These are phyloP conservation scores for Plasmodium chabaudi DNA, from an alignment of 169 alveolate genomes.

Conservation along the genomic window DNA sequence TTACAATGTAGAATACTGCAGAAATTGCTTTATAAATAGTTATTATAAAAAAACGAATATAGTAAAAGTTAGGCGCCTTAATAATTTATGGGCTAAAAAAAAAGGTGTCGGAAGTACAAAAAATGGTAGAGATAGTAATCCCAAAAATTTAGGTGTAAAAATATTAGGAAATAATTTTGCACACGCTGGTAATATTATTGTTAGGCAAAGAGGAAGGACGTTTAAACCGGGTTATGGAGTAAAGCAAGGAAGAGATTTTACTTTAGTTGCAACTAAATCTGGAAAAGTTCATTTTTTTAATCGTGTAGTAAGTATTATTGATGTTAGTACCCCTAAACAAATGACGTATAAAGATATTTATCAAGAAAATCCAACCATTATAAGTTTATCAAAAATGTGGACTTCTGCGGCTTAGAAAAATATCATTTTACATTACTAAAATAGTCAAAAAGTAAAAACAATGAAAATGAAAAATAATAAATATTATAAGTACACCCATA, in stretches of 20 bases:
- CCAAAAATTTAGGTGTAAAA: constrained; percentile 89
- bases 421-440: not conserved
- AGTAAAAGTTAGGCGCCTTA: constrained; percentile 15
- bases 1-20: constrained; percentile 4
- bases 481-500: not conserved
- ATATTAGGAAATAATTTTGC: constrained; percentile 87
- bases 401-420: constrained; percentile 52
- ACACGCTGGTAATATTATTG: constrained; percentile 87
- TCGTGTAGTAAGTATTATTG: constrained; percentile 81
- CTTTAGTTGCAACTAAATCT: constrained; percentile 80
- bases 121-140: constrained; percentile 90
- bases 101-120: constrained; percentile 91
- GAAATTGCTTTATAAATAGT: constrained; percentile 23
- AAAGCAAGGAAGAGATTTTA: constrained; percentile 83
- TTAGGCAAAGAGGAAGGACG: constrained; percentile 90
- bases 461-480: not conserved
- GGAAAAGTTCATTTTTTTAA: constrained; percentile 83
- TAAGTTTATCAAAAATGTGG: constrained; percentile 83
- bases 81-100: constrained; percentile 84
- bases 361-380: constrained; percentile 80
- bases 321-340: constrained; percentile 72
- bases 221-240: constrained; percentile 90
- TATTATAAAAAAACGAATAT: constrained; percentile 1
- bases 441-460: not conserved
- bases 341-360: constrained; percentile 77